These are phyloP conservation scores for Plasmodium malariae DNA, from an alignment of 169 alveolate genomes.

Conservation along the genomic window DNA sequence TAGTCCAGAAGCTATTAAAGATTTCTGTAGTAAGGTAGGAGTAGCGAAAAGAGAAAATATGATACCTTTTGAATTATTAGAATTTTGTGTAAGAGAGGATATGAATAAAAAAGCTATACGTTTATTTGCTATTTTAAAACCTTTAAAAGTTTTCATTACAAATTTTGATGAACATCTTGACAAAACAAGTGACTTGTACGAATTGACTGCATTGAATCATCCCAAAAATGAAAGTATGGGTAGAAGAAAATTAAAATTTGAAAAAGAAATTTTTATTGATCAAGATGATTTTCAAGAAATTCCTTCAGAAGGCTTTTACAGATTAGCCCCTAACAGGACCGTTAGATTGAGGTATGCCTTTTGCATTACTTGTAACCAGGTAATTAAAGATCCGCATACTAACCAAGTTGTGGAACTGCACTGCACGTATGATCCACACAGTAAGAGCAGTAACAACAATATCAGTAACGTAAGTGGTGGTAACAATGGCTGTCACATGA, in stretches of 20 bases:
- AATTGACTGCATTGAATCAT: slow-evolving; percentile 44
- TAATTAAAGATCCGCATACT: slow-evolving; percentile 77
- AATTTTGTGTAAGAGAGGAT: slow-evolving; percentile 91
- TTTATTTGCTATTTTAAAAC: slow-evolving; percentile 81
- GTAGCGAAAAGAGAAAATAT: slow-evolving; percentile 96
- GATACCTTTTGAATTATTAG: slow-evolving; percentile 94
- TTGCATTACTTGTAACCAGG: slow-evolving; percentile 88
- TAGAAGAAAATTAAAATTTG: slow-evolving; percentile 53
- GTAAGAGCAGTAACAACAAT: slow-evolving; percentile 81
- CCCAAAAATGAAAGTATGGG: slow-evolving; percentile 69
- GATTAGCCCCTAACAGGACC: slow-evolving; percentile 86
- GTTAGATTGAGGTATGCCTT: slow-evolving; percentile 88
- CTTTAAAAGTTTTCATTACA: slow-evolving; percentile 82
- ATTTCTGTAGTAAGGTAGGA: slow-evolving; percentile 94
- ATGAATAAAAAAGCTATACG: slow-evolving; percentile 84
- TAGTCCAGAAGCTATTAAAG: slow-evolving; percentile 92
- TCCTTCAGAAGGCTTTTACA: slow-evolving; percentile 84
- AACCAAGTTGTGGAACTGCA: slow-evolving; percentile 78
- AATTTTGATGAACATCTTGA: slow-evolving; percentile 71
- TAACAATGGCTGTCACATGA: background rate
- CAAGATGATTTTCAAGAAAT: slow-evolving; percentile 86
- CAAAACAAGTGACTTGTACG: background rate
- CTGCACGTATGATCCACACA: slow-evolving; percentile 87
- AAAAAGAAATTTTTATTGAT: slow-evolving; percentile 86
- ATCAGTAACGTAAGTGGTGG: background rate